phyloP scores from a whole-genome alignment of 352 stramenopile genomes.

The Phytophthora ohioensis region DNA sequence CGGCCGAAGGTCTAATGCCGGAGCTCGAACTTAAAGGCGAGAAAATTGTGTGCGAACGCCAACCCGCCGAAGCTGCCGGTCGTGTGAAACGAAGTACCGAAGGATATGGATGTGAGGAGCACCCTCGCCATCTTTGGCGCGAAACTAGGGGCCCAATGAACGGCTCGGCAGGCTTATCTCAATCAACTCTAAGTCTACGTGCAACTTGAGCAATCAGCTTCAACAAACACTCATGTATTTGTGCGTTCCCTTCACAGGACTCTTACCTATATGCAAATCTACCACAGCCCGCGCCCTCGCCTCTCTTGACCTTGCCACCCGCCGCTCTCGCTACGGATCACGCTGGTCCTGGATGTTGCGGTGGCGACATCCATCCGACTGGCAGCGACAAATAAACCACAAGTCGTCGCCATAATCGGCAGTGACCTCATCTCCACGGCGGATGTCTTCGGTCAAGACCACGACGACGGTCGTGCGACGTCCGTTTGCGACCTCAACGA shows the following conservation, averaged over 20 bases:
- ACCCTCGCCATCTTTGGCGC: no score
- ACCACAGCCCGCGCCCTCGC: neutral
- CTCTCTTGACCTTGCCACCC: no score
- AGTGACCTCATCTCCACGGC: conserved; percentile 3
- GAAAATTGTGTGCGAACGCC: no score
- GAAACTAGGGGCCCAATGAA: no score
- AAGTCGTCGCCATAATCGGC: conserved; percentile 14
- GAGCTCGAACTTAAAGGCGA: neutral
- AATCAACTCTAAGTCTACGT: no score
- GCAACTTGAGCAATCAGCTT: neutral
- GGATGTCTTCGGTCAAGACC: conserved; percentile 1
- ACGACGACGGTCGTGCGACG: conserved; percentile 15
- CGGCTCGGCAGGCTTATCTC: no score
- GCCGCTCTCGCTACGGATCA: neutral
- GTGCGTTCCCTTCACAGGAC: no score
- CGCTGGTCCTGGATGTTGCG: conserved; percentile 10
- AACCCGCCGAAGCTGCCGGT: no score
- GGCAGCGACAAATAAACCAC: conserved; percentile 21
- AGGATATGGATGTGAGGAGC: no score
- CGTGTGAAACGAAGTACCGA: no score
- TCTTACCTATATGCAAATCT: neutral
- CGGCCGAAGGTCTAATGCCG: neutral
- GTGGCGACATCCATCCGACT: neutral
- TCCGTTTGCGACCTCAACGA: no score
- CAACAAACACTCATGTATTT: neutral